These are phyloP conservation scores for Didymellaceae sp. DNA, from an alignment of 2,329 filamentous ascomycete species.

Conservation along the genomic window DNA sequence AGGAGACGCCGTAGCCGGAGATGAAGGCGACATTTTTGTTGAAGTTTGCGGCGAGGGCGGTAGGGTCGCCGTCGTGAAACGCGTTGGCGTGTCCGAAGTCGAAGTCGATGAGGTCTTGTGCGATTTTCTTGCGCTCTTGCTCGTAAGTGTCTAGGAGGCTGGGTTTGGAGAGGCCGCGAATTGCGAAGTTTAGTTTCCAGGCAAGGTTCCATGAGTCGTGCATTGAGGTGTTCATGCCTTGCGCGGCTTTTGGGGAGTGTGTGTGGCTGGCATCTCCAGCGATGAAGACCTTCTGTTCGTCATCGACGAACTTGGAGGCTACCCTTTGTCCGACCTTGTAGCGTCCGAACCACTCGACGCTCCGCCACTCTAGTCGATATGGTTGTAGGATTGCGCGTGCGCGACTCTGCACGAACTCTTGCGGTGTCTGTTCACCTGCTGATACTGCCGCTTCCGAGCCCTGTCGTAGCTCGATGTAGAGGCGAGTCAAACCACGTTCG, in stretches of 20 bases:
- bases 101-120: constrained; percentile 53
- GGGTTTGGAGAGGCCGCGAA: constrained; percentile 48
- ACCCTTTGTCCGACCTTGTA: constrained; percentile 60
- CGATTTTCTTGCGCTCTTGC: constrained; percentile 52
- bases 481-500: constrained; percentile 73
- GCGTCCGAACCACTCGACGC: constrained; percentile 59
- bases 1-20: constrained; percentile 73
- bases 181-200: constrained; percentile 53
- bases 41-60: constrained; percentile 71
- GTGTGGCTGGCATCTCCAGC: constrained; percentile 57
- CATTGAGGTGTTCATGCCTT: constrained; percentile 56
- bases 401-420: constrained; percentile 74
- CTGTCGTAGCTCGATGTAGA: constrained; percentile 58
- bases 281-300: constrained; percentile 54
- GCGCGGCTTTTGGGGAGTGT: constrained; percentile 52
- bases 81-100: constrained; percentile 59
- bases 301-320: constrained; percentile 54
- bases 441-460: constrained; percentile 40
- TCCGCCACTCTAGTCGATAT: constrained; percentile 54
- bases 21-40: constrained; percentile 75
- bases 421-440: constrained; percentile 51
- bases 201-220: constrained; percentile 54
- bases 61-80: constrained; percentile 66
- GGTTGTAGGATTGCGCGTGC: constrained; percentile 58
- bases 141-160: constrained; percentile 50